Base-by-base conservation (phyloP, 371 early-diverging fungal genomes). In the Haplosporangium sp. region DNA sequence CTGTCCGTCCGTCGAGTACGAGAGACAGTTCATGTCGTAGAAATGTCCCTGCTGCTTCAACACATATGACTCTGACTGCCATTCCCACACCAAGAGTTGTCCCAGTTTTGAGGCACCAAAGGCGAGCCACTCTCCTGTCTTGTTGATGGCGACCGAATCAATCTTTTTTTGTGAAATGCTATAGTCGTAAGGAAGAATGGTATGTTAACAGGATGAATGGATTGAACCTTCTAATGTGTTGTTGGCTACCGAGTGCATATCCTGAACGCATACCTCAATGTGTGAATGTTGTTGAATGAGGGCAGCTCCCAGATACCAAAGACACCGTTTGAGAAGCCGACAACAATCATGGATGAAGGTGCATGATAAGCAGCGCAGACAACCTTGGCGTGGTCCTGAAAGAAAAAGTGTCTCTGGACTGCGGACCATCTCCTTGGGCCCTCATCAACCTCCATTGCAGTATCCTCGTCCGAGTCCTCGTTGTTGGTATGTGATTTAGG, bases 51-150 rank as follows among this genome's bases (percentile, higher is more conserved):
- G 99, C 79, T 99, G 99, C 82, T 98, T 98, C 50, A 99, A 83
- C 14, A 98, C 94, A 73, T 98, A 98, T 0, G 97, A 93, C 79
- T 99, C 99, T 43, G 97, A 97, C 83, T 97, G 95, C 99, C 99
- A 99, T 80, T 99, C 99, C 99, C 99, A 99, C 2, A 99, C 98
- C 50, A 98, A 85, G 40, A 99, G 91, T 83, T 99, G 98, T 5
- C 98, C 98, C 11, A 97, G 86, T 69, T 89, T 89, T 20, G 95
- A 86, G 41, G 92, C 93, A 10, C 96, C 99, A 81, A 99, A 94
- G 0, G 97, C 98, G 36, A 99, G 86, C 99, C 99, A 99, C 82
- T 99, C 99, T 38, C 99, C 98, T 2, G 95, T 87, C 5, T 87
- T 81, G 83, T 95, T 96, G 70, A 98, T 91, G 1, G 95, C 89